Conservation (phyloP, 2,329 filamentous ascomycete species). For the Zelopaecilomyces penicillatus region DNA sequence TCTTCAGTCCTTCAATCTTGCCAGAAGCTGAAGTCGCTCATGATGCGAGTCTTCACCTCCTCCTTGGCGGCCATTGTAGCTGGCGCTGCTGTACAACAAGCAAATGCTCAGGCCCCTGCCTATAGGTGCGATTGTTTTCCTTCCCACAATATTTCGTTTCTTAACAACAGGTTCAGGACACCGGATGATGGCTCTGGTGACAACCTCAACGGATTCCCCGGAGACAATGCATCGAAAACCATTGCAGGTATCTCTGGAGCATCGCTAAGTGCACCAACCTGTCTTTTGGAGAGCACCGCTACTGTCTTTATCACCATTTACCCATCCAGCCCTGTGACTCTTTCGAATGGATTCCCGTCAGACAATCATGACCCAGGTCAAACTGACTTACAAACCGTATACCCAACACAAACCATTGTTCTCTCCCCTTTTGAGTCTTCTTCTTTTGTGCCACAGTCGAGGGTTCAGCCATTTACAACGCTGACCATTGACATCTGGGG, state of each 20-base stretch:
- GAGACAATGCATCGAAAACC: constrained; percentile 1
- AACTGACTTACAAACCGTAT: constrained; percentile 11
- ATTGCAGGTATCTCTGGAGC: constrained; percentile 10
- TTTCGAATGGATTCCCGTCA: constrained; percentile 7
- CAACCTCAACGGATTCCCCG: constrained; percentile 4
- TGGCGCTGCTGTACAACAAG: constrained; percentile 24
- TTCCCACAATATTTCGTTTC: not conserved
- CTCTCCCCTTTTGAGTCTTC: constrained; percentile 15
- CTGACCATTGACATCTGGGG: constrained; percentile 28
- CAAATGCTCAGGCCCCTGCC: constrained; percentile 22
- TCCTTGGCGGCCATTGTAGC: constrained; percentile 28
- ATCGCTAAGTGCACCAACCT: constrained; percentile 22
- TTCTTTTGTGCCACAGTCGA: constrained; percentile 8
- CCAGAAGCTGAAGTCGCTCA: constrained; percentile 7
- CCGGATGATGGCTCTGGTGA: constrained; percentile 8
- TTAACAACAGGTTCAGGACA: constrained; percentile 10
- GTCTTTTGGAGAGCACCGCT: constrained; percentile 29
- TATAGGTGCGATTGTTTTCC: constrained; percentile 22
- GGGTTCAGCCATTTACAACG: constrained; percentile 25
- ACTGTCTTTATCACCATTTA: constrained; percentile 43
- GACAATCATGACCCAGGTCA: constrained; percentile 12
- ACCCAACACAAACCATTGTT: constrained; percentile 19
- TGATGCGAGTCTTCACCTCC: constrained; percentile 31
- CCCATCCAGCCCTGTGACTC: constrained; percentile 20
- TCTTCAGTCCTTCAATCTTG: too few relatives aligned